Evolutionary conservation across 1,284 basidiomycete genomes (phyloP).

Genomic region (Earliella scabrosa): DNA sequence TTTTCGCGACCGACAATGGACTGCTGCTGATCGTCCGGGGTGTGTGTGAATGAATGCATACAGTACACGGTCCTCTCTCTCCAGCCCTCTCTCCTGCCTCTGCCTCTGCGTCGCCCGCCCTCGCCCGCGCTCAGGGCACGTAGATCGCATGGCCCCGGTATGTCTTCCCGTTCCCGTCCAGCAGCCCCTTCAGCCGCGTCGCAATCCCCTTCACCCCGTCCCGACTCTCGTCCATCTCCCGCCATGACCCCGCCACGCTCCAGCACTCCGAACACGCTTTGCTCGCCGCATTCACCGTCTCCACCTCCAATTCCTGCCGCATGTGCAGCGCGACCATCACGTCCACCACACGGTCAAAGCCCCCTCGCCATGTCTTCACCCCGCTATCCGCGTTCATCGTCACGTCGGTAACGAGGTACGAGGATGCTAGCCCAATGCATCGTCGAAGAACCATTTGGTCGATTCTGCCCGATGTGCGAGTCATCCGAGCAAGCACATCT

Average conservation of each 20-base stretch:
- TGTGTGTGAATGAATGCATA: not conserved
- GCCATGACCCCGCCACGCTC: constrained; percentile 70
- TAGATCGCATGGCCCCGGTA: constrained; percentile 69
- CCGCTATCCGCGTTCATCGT: constrained; percentile 64
- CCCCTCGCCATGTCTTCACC: constrained; percentile 62
- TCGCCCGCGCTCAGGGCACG: constrained; percentile 45
- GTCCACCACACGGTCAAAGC: constrained; percentile 71
- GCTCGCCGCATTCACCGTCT: constrained; percentile 72
- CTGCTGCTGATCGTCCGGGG: not conserved
- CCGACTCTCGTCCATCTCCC: constrained; percentile 62
- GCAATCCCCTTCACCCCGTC: constrained; percentile 64
- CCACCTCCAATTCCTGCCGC: constrained; percentile 65
- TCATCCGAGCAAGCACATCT: constrained; percentile 55
- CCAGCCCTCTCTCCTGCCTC: no score
- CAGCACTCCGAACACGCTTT: constrained; percentile 84
- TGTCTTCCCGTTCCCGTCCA: constrained; percentile 70
- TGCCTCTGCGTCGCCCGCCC: no score
- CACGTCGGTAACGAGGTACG: constrained; percentile 74
- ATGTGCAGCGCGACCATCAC: constrained; percentile 69
- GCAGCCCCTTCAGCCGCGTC: constrained; percentile 60
- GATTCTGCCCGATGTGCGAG: constrained; percentile 47
- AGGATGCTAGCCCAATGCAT: constrained; percentile 70
- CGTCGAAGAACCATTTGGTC: constrained; percentile 68
- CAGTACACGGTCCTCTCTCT: not conserved
- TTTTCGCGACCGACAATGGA: not conserved